Evolutionary conservation across 495 filamentous ascomycete species (phyloP).

Genomic region (Sphaerosporella brunnea): DNA sequence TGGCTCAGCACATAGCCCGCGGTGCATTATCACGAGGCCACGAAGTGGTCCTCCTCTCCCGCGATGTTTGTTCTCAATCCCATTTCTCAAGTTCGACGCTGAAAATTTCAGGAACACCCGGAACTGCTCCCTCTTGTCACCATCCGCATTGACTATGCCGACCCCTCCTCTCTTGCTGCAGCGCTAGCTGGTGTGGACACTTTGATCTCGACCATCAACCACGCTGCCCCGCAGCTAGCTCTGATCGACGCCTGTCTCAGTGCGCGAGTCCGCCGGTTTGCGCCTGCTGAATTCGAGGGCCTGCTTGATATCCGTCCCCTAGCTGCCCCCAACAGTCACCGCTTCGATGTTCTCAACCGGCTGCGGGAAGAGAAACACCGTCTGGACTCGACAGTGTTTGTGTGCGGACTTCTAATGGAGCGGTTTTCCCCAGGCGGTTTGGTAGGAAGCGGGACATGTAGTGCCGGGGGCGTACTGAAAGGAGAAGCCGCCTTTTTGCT

Average conservation of each 20-base stretch:
- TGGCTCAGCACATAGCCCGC: slow-evolving; percentile 45
- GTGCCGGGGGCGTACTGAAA: slow-evolving; percentile 28
- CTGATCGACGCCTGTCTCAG: slow-evolving; percentile 53
- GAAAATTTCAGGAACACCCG: slow-evolving; percentile 10
- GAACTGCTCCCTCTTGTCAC: slow-evolving; percentile 26
- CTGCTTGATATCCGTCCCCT: slow-evolving; percentile 29
- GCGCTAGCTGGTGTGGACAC: slow-evolving; percentile 53
- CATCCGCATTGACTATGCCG: slow-evolving; percentile 44
- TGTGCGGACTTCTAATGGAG: slow-evolving; percentile 62
- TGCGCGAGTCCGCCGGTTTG: slow-evolving; percentile 47
- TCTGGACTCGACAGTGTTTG: slow-evolving; percentile 49
- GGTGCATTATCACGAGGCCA: slow-evolving; percentile 42
- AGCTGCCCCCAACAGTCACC: slow-evolving; percentile 34
- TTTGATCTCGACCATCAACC: slow-evolving; percentile 55
- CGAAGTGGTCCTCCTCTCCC: slow-evolving; percentile 49
- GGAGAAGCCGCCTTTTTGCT: slow-evolving; percentile 45
- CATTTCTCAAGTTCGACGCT: neutral
- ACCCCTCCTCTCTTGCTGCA: slow-evolving; percentile 37
- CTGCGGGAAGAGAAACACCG: slow-evolving; percentile 32
- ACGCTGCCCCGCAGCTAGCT: slow-evolving; percentile 40
- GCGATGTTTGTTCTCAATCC: slow-evolving; percentile 32
- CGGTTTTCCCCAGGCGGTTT: slow-evolving; percentile 50
- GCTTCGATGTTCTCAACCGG: slow-evolving; percentile 36
- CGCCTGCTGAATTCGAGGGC: slow-evolving; percentile 62
- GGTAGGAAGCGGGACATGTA: slow-evolving; percentile 36